Conservation (phyloP, 2,329 filamentous ascomycete genomes). For the Ilyonectria destructans region DNA sequence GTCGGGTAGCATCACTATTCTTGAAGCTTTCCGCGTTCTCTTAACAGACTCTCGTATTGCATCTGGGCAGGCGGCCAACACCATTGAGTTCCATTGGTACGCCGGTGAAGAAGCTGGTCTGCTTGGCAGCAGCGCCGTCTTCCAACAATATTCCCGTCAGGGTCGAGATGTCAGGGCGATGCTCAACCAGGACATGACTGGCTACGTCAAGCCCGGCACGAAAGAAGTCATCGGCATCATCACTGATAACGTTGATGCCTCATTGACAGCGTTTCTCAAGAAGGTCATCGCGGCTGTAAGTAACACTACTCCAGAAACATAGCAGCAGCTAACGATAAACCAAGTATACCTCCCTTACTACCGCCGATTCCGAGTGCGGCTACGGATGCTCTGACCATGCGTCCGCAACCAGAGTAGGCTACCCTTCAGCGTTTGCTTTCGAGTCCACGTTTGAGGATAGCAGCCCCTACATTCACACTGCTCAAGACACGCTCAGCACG, state of each 20-base stretch:
- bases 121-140: slow-evolving; percentile 77
- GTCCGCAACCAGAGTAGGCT: slow-evolving; percentile 77
- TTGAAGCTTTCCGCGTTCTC: slow-evolving; percentile 83
- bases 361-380: slow-evolving; percentile 66
- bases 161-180: slow-evolving; percentile 58
- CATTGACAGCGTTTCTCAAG: slow-evolving; percentile 57
- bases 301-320: background rate
- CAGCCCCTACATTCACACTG: slow-evolving; percentile 82
- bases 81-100: slow-evolving; percentile 91
- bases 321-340: background rate
- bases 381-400: slow-evolving; percentile 77
- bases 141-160: slow-evolving; percentile 55
- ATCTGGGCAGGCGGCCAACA: slow-evolving; percentile 76
- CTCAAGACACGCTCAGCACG: slow-evolving; percentile 79
- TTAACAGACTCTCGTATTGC: slow-evolving; percentile 75
- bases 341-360: slow-evolving; percentile 58
- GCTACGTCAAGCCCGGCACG: slow-evolving; percentile 54
- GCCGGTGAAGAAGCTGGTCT: slow-evolving; percentile 86
- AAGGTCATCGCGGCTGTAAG: slow-evolving; percentile 53
- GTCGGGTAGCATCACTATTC: slow-evolving; percentile 73
- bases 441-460: slow-evolving; percentile 73
- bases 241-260: slow-evolving; percentile 57
- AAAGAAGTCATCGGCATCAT: slow-evolving; percentile 56
- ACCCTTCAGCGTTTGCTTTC: slow-evolving; percentile 76
- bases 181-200: slow-evolving; percentile 64